Conservation (phyloP, 2,329 filamentous ascomycete species). For the Pseudogymnoascus sp. region DNA sequence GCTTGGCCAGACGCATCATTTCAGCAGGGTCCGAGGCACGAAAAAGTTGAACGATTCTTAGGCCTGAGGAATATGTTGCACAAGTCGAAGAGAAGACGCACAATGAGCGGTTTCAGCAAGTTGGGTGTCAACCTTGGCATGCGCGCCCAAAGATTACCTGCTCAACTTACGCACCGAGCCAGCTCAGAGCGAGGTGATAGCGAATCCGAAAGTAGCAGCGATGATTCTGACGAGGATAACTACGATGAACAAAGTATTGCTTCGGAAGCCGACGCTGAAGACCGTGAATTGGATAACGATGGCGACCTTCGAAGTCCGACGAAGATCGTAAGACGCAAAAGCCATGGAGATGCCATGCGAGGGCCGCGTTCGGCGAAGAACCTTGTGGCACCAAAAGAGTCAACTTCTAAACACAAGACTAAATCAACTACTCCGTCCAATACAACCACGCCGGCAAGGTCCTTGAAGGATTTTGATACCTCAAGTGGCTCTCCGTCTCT, state of each 20-base stretch:
- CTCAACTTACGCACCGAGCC: conserved; percentile 28
- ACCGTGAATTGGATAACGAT: conserved; percentile 28
- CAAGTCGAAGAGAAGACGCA: conserved; percentile 40
- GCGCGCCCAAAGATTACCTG: conserved; percentile 62
- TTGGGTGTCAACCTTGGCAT: conserved; percentile 65
- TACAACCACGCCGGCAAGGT: background rate
- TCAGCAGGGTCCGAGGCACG: conserved; percentile 40
- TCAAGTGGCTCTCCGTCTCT: background rate
- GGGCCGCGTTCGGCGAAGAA: conserved; percentile 28
- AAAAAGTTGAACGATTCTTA: conserved; percentile 39
- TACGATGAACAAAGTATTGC: conserved; percentile 32
- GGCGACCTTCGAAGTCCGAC: conserved; percentile 9
- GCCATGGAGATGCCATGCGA: conserved; percentile 35
- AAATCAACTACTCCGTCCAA: background rate
- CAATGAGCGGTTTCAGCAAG: conserved; percentile 31
- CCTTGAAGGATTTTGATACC: background rate
- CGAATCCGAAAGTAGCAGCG: conserved; percentile 29
- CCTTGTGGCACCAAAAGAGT: conserved; percentile 17
- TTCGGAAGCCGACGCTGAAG: conserved; percentile 36
- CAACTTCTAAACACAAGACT: conserved; percentile 12
- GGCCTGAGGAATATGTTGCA: conserved; percentile 56
- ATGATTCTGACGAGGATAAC: conserved; percentile 31
- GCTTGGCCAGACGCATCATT: conserved; percentile 47
- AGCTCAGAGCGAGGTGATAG: conserved; percentile 40
- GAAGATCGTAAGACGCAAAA: conserved; percentile 31